Percentiles rank a stretch among this genome's conserved stretches.
phyloP scores from a whole-genome alignment of 2,329 filamentous ascomycete species.

The Stagonosporopsis chrysanthemi region DNA sequence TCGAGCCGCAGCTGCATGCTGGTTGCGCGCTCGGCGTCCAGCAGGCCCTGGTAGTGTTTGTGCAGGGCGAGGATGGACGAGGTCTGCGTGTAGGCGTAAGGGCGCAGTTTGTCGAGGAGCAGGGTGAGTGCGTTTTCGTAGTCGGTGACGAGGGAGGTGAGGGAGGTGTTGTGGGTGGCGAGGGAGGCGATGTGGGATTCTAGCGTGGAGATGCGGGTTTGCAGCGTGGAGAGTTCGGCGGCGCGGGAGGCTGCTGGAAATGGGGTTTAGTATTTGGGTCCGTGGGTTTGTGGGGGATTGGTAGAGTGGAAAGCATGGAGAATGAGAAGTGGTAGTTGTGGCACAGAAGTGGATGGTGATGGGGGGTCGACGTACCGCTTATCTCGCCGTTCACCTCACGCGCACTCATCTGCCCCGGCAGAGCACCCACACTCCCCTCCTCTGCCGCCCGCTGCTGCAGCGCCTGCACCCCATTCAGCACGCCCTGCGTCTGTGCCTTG shows the following conservation, averaged over 20 bases:
- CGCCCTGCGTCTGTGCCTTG: slow-evolving; percentile 47
- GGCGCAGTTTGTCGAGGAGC: slow-evolving; percentile 48
- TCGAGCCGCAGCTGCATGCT: slow-evolving; percentile 56
- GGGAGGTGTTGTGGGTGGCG: slow-evolving; percentile 28
- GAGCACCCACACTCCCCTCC: slow-evolving; percentile 33
- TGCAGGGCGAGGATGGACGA: slow-evolving; percentile 53
- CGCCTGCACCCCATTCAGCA: slow-evolving; percentile 50
- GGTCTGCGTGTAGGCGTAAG: slow-evolving; percentile 32
- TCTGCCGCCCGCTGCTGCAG: slow-evolving; percentile 47
- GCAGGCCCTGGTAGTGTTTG: slow-evolving; percentile 56
- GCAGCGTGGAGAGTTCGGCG: slow-evolving; percentile 43
- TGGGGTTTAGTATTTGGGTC: slow-evolving; percentile 5
- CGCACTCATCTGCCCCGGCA: slow-evolving; percentile 22
- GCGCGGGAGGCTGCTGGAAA: slow-evolving; percentile 37
- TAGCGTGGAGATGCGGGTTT: slow-evolving; percentile 40
- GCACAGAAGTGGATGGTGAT: background rate
- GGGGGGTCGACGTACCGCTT: slow-evolving; percentile 32
- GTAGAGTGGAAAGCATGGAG: background rate
- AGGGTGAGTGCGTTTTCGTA: slow-evolving; percentile 54
- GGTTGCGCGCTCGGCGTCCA: slow-evolving; percentile 54
- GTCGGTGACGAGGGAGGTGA: slow-evolving; percentile 45
- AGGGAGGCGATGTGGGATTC: slow-evolving; percentile 41
- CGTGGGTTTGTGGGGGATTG: too few relatives aligned
- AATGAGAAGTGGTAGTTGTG: background rate
- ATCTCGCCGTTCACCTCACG: slow-evolving; percentile 48